Evolutionary conservation across 2,329 filamentous ascomycete genomes (phyloP), one percentile per base, ranked within the genome.

Genomic region (Mycocentrospora acerina): DNA sequence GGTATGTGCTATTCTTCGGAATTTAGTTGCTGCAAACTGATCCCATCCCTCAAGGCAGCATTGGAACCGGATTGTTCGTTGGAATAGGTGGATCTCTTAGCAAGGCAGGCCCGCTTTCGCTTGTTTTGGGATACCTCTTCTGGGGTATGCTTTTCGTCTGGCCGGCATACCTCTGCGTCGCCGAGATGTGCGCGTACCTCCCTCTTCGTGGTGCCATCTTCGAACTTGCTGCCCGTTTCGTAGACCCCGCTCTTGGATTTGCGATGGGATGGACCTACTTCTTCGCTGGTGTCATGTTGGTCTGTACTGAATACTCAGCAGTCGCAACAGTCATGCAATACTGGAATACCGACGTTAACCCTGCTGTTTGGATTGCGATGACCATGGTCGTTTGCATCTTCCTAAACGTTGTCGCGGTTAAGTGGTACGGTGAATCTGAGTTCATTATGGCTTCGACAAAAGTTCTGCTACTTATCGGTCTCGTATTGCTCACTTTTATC

Each of bases 101-200:
- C 24, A 70, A 69, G 29, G 62, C 66, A 28, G 69, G 67, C 64
- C 72, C 77, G 14, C 63, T 85, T 48, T 76, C 86, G 46, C 83
- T 84, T 40, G 66, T 82, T 25, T 67, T 91, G 40, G 87, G 90
- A 46, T 91, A 82, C 64, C 69, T 87, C 26, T 85, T 90, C 51
- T 57, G 44, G 36, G 45, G 46, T 8, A 35, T 41, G 1, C 32
- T 54, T 15, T 53, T 51, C 29, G 51, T 60, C 11, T 60, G 38
- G 30, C 56, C 48, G 10, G 49, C 57, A 37, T 59, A 60, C 54
- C 88, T 90, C 83, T 81, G 81, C 44, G 82, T 90, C 3, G 86
- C 86, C 42, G 86, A 90, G 67, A 90, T 91, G 85, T 85, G 85
- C 7, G 78, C 86, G 29, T 90, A 85, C 83, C 64, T 91, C 15